Evolutionary conservation across 768 basidiomycete genomes (phyloP).

Genomic region (Lepiota venenata): DNA sequence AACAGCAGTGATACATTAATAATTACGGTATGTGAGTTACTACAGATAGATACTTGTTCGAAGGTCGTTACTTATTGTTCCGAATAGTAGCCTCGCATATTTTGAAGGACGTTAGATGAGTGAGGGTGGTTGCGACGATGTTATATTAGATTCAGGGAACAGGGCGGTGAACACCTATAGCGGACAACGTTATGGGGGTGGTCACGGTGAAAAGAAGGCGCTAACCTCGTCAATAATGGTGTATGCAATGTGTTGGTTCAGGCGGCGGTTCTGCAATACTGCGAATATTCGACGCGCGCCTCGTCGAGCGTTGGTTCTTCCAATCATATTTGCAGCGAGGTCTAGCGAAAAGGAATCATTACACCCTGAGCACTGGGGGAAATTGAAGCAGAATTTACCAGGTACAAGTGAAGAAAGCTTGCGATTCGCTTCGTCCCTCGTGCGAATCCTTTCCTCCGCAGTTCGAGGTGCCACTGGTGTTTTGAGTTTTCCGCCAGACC

Average conservation of each 20-base stretch:
- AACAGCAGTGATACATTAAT: not conserved
- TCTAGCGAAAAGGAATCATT: conserved; percentile 43
- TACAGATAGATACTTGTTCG: not conserved
- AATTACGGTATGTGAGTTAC: not conserved
- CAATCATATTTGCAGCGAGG: conserved; percentile 96
- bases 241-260: conserved; percentile 92
- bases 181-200: not conserved
- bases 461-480: conserved; percentile 63
- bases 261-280: conserved; percentile 88
- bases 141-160: conserved; percentile 45
- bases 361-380: not conserved
- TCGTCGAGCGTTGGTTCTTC: conserved; percentile 90
- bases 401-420: conserved; percentile 91
- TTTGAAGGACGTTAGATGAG: not conserved
- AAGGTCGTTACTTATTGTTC: not conserved
- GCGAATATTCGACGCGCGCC: conserved; percentile 93
- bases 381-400: conserved; percentile 42
- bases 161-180: conserved; percentile 53
- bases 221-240: conserved; percentile 87
- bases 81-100: not conserved
- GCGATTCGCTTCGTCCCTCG: conserved; percentile 83
- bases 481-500: conserved; percentile 82
- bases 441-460: conserved; percentile 73
- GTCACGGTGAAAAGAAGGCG: not conserved
- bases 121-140: not conserved